Conservation (phyloP, 352 stramenopile species). For the Thalassiosira livingstoniorum region DNA sequence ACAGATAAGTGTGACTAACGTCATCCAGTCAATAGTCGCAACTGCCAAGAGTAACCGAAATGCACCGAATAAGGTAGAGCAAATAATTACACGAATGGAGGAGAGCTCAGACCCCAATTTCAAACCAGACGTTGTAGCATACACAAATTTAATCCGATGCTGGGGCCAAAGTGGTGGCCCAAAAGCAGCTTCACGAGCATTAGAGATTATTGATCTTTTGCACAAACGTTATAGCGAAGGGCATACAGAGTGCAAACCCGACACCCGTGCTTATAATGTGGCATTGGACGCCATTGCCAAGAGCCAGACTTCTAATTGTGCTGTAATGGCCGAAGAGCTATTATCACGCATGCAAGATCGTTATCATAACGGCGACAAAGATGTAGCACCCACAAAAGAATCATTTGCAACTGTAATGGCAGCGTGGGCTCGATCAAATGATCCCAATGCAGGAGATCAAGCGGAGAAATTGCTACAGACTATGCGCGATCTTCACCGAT, state of each 20-base stretch:
- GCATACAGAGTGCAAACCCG: conserved; percentile 48
- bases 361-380: conserved; percentile 33
- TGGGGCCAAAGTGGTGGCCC: conserved; percentile 44
- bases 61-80: conserved; percentile 37
- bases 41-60: conserved; percentile 7
- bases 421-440: conserved; percentile 44
- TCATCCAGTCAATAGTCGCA: conserved; percentile 49
- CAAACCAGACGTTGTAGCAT: conserved; percentile 51
- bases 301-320: conserved; percentile 20
- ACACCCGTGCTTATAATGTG: conserved; percentile 53
- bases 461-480: conserved; percentile 58
- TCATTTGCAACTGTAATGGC: conserved; percentile 57
- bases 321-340: conserved; percentile 44
- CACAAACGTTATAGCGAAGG: conserved; percentile 47
- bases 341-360: conserved; percentile 44
- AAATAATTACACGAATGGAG: conserved; percentile 55
- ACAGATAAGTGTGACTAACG: conserved; percentile 53
- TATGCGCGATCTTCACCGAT: conserved; percentile 59
- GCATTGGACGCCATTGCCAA: conserved; percentile 55
- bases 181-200: conserved; percentile 29
- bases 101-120: conserved; percentile 42
- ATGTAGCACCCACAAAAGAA: conserved; percentile 38
- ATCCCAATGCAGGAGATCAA: conserved; percentile 31
- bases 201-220: conserved; percentile 50
- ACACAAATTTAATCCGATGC: conserved; percentile 57